Conservation (phyloP, 805 yeast genomes). For the Schizosaccharomyces cryophilus region DNA sequence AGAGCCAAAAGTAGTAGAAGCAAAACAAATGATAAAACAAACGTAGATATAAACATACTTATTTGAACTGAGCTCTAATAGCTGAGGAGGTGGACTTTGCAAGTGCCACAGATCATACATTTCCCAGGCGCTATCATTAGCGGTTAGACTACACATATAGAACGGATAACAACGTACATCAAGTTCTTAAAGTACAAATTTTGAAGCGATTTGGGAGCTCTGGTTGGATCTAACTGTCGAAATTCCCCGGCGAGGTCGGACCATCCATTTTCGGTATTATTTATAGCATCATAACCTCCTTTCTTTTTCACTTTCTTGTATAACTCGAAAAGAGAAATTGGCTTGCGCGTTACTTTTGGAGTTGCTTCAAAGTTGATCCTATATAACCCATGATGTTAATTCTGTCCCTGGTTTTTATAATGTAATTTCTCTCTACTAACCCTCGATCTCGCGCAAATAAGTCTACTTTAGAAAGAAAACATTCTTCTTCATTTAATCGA, state of each 20-base stretch:
- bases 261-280: slow-evolving; percentile 3
- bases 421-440: background rate
- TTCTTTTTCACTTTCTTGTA: slow-evolving; percentile 2
- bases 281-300: slow-evolving; percentile 5
- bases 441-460: background rate
- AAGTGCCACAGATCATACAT: background rate
- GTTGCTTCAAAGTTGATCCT: background rate
- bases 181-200: background rate
- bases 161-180: background rate
- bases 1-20: too few species aligned
- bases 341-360: background rate
- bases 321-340: background rate
- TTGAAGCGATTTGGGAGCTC: background rate
- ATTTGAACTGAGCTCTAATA: background rate
- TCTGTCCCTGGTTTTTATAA: background rate
- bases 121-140: background rate
- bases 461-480: background rate
- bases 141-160: too few species aligned
- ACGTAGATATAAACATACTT: background rate
- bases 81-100: background rate
- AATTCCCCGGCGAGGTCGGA: background rate
- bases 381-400: background rate
- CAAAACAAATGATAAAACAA: too few species aligned
- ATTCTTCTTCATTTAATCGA: background rate
- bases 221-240: background rate